Conservation (phyloP, 495 filamentous ascomycete genomes). For the Astrocystis sublimbata region DNA sequence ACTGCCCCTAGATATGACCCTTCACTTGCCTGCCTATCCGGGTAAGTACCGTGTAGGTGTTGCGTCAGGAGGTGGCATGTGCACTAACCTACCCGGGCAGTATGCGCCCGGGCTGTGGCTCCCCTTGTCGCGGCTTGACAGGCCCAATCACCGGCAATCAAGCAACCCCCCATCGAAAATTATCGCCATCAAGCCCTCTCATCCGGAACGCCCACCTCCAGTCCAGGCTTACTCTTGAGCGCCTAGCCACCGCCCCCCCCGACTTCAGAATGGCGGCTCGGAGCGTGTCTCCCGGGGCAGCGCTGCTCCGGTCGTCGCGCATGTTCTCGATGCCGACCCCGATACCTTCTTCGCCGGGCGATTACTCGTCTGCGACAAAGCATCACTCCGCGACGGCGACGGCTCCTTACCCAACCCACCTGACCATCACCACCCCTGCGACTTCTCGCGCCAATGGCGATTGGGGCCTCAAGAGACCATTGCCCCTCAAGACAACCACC, state of each 20-base stretch:
- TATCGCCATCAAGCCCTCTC: conserved; percentile 2
- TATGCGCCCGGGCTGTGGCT: neutral
- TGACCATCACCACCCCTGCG: conserved; percentile 76
- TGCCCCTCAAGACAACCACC: conserved; percentile 74
- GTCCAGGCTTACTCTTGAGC: conserved; percentile 14
- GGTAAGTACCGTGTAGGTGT: no score
- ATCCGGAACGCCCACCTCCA: conserved; percentile 7
- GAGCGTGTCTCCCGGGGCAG: conserved; percentile 59
- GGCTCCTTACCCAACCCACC: conserved; percentile 74
- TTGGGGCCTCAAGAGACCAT: conserved; percentile 89
- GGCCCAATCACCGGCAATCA: neutral
- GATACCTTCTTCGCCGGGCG: conserved; percentile 43
- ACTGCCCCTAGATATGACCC: no score
- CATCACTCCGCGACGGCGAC: conserved; percentile 59
- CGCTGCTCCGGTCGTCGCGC: conserved; percentile 60
- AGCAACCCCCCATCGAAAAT: conserved; percentile 18
- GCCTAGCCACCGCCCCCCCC: conserved; percentile 1
- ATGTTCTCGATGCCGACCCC: conserved; percentile 58
- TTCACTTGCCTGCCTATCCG: no score
- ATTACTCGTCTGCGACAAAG: conserved; percentile 39
- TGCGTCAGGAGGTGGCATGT: no score
- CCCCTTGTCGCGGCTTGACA: conserved; percentile 8
- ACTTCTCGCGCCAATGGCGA: conserved; percentile 78
- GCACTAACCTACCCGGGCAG: neutral
- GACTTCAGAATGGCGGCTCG: conserved; percentile 28